Conservation (phyloP, 495 filamentous ascomycete genomes). For the Halenospora varia region DNA sequence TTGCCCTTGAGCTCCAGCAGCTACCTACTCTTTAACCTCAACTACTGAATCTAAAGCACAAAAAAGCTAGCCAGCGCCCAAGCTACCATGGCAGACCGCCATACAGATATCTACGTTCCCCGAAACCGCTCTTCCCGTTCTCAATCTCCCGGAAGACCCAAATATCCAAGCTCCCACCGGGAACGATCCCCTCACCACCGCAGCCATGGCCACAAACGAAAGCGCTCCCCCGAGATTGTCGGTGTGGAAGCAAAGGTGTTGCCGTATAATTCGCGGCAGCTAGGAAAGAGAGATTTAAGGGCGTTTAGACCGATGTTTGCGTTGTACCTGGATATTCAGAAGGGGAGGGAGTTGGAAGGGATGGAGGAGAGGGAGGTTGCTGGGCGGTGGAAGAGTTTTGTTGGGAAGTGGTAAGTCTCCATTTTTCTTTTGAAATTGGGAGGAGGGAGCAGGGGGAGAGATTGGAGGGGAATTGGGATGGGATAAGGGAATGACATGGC, state of each 20-base stretch:
- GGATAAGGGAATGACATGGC: too few species aligned
- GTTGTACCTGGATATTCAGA: constrained; percentile 83
- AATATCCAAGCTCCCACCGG: constrained; percentile 12
- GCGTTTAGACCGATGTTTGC: constrained; percentile 70
- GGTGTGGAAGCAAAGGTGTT: constrained; percentile 34
- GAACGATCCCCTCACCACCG: constrained; percentile 23
- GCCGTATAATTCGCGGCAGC: constrained; percentile 59
- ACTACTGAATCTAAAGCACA: too few species aligned
- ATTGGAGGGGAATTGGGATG: too few species aligned
- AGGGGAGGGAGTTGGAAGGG: constrained; percentile 59
- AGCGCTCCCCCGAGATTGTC: constrained; percentile 12
- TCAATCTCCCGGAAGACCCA: constrained; percentile 17
- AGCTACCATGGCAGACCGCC: too few species aligned
- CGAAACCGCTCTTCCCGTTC: too few species aligned
- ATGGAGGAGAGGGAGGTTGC: constrained; percentile 65
- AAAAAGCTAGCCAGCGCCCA: too few species aligned
- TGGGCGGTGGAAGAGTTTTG: constrained; percentile 92
- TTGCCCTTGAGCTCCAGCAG: too few species aligned
- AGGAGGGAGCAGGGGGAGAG: too few species aligned
- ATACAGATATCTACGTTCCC: too few species aligned
- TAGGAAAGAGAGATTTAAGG: constrained; percentile 62
- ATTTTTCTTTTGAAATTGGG: too few species aligned
- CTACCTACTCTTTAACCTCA: too few species aligned
- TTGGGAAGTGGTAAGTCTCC: constrained; percentile 84
- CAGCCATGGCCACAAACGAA: too few species aligned